Evolutionary conservation across 108 stramenopile species (phyloP).

Genomic region (Pseudonitzschia multiseries): DNA sequence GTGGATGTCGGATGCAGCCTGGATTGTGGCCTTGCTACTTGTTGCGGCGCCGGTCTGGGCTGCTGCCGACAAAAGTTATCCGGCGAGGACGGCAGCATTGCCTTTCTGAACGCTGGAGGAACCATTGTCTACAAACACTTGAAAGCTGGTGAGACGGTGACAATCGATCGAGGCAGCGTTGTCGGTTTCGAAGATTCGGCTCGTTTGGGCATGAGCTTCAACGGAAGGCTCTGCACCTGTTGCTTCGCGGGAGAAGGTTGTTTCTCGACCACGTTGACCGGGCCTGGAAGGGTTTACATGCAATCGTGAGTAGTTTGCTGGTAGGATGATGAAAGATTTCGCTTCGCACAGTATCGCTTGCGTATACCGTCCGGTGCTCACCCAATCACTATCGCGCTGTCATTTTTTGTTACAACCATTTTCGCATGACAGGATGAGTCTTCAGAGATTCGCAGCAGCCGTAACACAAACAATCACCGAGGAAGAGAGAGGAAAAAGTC

Average conservation of each 20-base stretch:
- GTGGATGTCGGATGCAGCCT: slow-evolving; percentile 47
- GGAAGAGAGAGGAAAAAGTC: slow-evolving; percentile 17
- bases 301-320: slow-evolving; percentile 40
- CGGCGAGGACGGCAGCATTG: slow-evolving; percentile 47
- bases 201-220: slow-evolving; percentile 56
- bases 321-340: not conserved
- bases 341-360: slow-evolving; percentile 24
- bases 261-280: slow-evolving; percentile 83
- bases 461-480: slow-evolving; percentile 16
- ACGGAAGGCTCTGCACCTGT: slow-evolving; percentile 65
- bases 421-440: slow-evolving; percentile 1
- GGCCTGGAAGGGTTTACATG: slow-evolving; percentile 80
- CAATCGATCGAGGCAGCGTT: slow-evolving; percentile 63
- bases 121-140: slow-evolving; percentile 66
- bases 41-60: slow-evolving; percentile 56
- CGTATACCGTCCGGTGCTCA: too few relatives aligned
- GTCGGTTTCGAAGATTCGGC: slow-evolving; percentile 68
- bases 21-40: slow-evolving; percentile 36
- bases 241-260: slow-evolving; percentile 83
- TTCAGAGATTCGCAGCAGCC: slow-evolving; percentile 1
- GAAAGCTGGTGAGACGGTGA: slow-evolving; percentile 57
- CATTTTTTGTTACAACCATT: not conserved
- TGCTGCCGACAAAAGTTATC: slow-evolving; percentile 46
- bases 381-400: not conserved
- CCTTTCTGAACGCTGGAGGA: slow-evolving; percentile 54